These are phyloP conservation scores for Leccinum olivaceopallidum DNA, from an alignment of 768 basidiomycete genomes.

Conservation along the genomic window DNA sequence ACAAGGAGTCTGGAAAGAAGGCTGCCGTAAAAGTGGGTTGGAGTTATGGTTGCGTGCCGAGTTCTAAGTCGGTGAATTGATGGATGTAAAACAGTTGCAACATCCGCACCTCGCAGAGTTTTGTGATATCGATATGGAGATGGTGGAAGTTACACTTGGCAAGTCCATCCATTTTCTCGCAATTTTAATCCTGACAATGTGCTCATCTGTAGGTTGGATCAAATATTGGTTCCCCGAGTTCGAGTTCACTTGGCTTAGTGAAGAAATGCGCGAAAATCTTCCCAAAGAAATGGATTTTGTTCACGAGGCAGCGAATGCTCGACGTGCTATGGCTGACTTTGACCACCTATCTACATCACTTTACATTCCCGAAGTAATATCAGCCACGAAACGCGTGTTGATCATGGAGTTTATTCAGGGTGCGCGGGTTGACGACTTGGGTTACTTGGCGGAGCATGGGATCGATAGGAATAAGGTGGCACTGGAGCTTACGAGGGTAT, in stretches of 20 bases:
- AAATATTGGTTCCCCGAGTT: slow-evolving; percentile 95
- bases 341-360: slow-evolving; percentile 68
- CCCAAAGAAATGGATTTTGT: slow-evolving; percentile 95
- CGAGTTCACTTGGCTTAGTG: slow-evolving; percentile 90
- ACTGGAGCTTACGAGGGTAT: slow-evolving; percentile 86
- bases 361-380: slow-evolving; percentile 84
- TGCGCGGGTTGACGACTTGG: slow-evolving; percentile 83
- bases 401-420: slow-evolving; percentile 96
- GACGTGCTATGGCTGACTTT: slow-evolving; percentile 71
- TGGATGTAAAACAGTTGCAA: slow-evolving; percentile 54
- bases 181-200: not conserved
- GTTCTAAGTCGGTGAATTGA: slow-evolving; percentile 4
- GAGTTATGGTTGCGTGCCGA: not conserved
- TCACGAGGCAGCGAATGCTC: slow-evolving; percentile 86
- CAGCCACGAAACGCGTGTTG: slow-evolving; percentile 79
- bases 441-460: slow-evolving; percentile 73
- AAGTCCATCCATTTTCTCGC: slow-evolving; percentile 14
- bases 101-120: slow-evolving; percentile 95
- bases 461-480: slow-evolving; percentile 96
- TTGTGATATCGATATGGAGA: slow-evolving; percentile 86
- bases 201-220: slow-evolving; percentile 60
- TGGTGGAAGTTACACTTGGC: slow-evolving; percentile 76
- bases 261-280: slow-evolving; percentile 92
- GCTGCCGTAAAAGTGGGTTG: slow-evolving; percentile 82
- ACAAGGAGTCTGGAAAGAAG: slow-evolving; percentile 64